Percentiles rank a stretch among this genome's conserved stretches.
Conservation (phyloP, 192 early-diverging fungal species). For the Rhizoclosmatium globosum region DNA sequence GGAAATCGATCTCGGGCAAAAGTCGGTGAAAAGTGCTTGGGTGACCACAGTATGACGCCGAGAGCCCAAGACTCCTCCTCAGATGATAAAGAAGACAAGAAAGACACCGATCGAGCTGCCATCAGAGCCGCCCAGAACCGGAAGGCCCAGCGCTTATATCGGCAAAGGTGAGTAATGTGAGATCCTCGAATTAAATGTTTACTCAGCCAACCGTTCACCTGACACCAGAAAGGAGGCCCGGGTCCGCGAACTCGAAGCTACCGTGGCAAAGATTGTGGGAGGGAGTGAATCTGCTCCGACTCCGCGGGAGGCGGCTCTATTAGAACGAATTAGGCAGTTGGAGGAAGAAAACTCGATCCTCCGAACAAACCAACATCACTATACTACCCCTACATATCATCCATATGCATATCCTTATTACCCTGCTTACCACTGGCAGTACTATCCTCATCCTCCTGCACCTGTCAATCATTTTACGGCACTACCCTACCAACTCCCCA, state of each 20-base stretch:
- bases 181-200: no score
- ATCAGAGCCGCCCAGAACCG: neutral
- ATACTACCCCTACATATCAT: neutral
- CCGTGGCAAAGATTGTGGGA: neutral
- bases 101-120: neutral
- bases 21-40: no score
- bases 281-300: neutral
- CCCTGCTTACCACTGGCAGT: neutral
- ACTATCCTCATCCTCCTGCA: neutral
- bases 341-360: neutral
- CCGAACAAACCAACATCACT: neutral
- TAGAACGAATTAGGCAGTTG: neutral
- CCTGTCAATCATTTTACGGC: no score
- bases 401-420: neutral
- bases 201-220: no score
- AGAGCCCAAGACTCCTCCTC: no score
- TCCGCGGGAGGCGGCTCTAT: neutral
- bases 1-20: no score
- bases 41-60: no score
- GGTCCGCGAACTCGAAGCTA: neutral
- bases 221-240: neutral
- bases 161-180: neutral
- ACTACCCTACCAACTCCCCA: no score
- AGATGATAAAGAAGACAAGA: no score
- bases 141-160: neutral